Percentiles rank a stretch among this genome's conserved stretches.
phyloP scores from a whole-genome alignment of 192 early-diverging fungal genomes.

The Backusella morwellensis region DNA sequence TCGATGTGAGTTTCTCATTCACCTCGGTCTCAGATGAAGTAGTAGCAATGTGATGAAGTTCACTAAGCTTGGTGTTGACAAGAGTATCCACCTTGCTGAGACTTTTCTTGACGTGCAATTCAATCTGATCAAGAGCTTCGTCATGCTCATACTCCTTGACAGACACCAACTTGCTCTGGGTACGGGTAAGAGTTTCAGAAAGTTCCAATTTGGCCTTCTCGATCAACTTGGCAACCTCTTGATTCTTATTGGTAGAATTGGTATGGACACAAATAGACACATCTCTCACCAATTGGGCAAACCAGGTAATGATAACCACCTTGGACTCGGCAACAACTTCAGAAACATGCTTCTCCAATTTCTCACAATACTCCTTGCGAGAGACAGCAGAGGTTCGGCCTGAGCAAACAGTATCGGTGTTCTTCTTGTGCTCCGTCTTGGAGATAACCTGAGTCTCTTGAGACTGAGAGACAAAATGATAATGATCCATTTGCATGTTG shows the following conservation, averaged over 20 bases:
- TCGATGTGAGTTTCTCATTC: not conserved
- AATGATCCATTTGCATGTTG: not conserved
- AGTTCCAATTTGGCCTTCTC: not conserved
- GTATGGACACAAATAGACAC: constrained; percentile 5
- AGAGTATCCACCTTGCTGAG: not conserved
- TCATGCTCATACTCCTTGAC: not conserved
- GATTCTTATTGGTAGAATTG: not conserved
- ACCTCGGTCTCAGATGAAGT: not conserved
- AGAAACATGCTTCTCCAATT: constrained; percentile 2
- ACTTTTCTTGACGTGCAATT: not conserved
- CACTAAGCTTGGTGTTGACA: not conserved
- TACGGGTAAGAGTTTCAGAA: not conserved
- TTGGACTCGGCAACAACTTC: constrained; percentile 12
- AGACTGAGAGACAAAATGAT: not conserved
- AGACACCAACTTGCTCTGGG: not conserved
- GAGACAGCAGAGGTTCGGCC: not conserved
- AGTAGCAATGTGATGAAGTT: constrained; percentile 13
- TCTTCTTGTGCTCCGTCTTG: constrained; percentile 11
- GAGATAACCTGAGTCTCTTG: not conserved
- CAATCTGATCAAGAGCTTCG: constrained; percentile 1
- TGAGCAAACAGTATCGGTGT: not conserved
- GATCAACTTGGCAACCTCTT: constrained; percentile 7
- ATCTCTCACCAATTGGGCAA: constrained; percentile 7
- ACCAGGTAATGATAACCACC: constrained; percentile 12
- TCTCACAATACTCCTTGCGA: constrained; percentile 9